Conservation (phyloP, 2,329 filamentous ascomycete genomes). For the Trichoderma koningii region DNA sequence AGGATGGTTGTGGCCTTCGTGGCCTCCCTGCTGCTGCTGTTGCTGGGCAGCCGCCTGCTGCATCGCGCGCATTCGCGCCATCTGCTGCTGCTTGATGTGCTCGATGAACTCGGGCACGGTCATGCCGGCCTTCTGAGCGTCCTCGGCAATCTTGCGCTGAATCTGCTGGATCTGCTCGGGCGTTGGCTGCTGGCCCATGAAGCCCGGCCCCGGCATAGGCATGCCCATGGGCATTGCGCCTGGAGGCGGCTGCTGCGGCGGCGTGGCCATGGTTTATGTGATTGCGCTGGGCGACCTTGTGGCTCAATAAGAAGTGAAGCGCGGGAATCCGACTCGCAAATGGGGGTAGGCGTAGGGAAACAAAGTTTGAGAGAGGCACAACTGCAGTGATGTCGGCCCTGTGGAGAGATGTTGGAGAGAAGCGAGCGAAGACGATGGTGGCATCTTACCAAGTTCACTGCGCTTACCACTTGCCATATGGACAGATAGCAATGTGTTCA, state of each 20-base stretch:
- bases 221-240: constrained; percentile 27
- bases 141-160: constrained; percentile 77
- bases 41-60: constrained; percentile 42
- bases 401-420: constrained; percentile 2
- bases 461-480: constrained; percentile 13
- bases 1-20: constrained; percentile 34
- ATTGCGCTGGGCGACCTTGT: not conserved
- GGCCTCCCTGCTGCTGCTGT: constrained; percentile 40
- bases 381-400: not conserved
- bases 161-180: constrained; percentile 85
- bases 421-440: constrained; percentile 20
- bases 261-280: constrained; percentile 36
- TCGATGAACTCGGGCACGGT: constrained; percentile 82
- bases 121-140: constrained; percentile 84
- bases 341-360: not conserved
- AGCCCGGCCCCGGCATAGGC: constrained; percentile 41
- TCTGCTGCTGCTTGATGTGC: constrained; percentile 61
- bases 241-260: constrained; percentile 34
- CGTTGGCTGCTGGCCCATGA: constrained; percentile 56
- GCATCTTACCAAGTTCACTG: constrained; percentile 20
- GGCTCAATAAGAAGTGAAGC: constrained; percentile 2
- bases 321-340: not conserved
- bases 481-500: constrained; percentile 41
- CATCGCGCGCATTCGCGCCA: constrained; percentile 50
- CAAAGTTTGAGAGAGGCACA: constrained; percentile 27